Conservation (phyloP, 139 green algal genomes). For the Micractinium sp. region DNA sequence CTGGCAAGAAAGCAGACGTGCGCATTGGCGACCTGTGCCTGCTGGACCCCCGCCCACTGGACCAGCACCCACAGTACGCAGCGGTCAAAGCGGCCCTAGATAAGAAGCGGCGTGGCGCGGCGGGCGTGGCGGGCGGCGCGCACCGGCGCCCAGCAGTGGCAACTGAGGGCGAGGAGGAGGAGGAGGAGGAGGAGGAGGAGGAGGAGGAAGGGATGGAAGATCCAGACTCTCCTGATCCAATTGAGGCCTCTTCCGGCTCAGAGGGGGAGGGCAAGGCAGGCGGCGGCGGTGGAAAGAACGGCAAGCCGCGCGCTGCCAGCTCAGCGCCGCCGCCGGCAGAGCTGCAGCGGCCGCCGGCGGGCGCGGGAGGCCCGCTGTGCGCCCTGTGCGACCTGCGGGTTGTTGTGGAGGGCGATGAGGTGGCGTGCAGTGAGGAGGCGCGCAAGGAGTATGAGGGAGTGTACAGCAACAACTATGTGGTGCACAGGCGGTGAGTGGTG, state of each 20-base stretch:
- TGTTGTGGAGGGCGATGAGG: not conserved
- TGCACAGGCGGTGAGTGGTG: slow-evolving; percentile 3
- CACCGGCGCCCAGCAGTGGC: not conserved
- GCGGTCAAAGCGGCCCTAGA: not conserved
- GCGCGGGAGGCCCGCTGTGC: not conserved
- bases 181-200: too few species aligned
- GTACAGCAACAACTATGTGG: not conserved
- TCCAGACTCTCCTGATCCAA: not conserved
- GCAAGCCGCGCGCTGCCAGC: not conserved
- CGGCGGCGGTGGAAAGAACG: not conserved
- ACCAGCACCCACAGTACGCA: not conserved
- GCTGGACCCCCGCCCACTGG: not conserved
- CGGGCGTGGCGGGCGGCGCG: not conserved
- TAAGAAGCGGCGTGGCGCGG: too few species aligned
- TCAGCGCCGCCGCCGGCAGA: not conserved
- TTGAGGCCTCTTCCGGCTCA: not conserved
- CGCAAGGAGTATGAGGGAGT: not conserved
- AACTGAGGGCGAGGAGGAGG: not conserved
- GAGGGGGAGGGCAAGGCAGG: not conserved
- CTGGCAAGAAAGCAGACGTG: not conserved
- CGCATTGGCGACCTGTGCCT: slow-evolving; percentile 20
- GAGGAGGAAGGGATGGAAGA: not conserved
- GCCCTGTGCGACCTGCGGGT: slow-evolving; percentile 15
- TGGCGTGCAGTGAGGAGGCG: not conserved
- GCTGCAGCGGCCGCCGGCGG: not conserved